Percentiles rank a stretch among this genome's conserved stretches.
Evolutionary conservation across 345 rosid species (phyloP).

Genomic region (Eucalyptus microcorys): DNA sequence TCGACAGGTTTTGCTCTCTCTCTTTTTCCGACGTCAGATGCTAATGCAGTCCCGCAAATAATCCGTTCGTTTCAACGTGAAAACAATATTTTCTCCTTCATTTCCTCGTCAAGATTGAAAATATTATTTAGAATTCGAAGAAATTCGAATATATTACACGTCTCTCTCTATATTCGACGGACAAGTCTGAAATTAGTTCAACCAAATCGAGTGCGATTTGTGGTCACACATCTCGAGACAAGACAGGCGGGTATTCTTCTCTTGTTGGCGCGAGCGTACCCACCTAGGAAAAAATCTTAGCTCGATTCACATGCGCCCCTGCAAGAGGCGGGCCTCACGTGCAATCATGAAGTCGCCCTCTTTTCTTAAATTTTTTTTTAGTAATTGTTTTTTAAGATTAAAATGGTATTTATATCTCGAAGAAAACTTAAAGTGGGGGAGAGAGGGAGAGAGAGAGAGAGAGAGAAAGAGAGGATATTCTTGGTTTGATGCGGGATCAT

Average conservation of each 20-base stretch:
- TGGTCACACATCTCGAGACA: background rate
- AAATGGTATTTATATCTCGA: background rate
- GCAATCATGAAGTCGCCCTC: background rate
- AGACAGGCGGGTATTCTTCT: background rate
- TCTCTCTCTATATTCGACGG: background rate
- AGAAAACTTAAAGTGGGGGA: background rate
- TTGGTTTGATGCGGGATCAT: background rate
- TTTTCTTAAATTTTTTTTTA: background rate
- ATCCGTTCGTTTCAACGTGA: background rate
- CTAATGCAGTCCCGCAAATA: background rate
- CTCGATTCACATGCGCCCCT: background rate
- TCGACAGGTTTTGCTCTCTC: background rate
- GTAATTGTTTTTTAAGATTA: too few species aligned
- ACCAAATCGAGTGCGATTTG: background rate
- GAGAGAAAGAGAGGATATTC: background rate
- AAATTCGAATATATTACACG: too few species aligned
- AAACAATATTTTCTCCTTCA: background rate
- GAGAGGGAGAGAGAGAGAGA: background rate
- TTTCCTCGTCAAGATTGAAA: background rate
- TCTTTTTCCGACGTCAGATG: background rate
- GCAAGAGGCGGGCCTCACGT: background rate
- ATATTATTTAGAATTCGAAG: background rate
- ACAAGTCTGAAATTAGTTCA: background rate
- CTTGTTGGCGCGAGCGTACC: background rate
- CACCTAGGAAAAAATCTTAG: background rate